Percentiles rank a stretch among this genome's conserved stretches.
Conservation (phyloP, 2,329 filamentous ascomycete genomes). For the Fusarium sulawesiense region DNA sequence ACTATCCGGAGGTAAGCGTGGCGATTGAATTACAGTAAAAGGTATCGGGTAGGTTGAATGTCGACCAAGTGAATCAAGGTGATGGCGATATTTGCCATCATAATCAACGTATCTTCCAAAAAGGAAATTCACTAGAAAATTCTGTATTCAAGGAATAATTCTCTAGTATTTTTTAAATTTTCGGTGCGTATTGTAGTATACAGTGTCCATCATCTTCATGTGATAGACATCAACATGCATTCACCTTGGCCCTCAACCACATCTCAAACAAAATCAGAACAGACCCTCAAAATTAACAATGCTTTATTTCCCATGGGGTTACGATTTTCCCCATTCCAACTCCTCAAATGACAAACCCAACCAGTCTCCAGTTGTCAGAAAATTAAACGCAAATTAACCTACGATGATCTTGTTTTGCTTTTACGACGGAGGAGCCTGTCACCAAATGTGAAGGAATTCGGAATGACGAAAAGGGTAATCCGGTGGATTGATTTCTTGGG, state of each 20-base stretch:
- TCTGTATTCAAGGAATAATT: not conserved
- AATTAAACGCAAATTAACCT: constrained; percentile 6
- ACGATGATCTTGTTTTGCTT: not conserved
- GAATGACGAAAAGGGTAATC: not conserved
- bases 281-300: constrained; percentile 1
- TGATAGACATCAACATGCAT: not conserved
- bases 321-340: not conserved
- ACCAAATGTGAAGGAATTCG: not conserved
- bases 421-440: not conserved
- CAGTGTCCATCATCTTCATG: not conserved
- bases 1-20: constrained; percentile 1
- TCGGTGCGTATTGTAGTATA: not conserved
- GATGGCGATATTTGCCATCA: not conserved
- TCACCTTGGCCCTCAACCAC: not conserved
- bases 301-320: not conserved
- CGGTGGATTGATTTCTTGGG: constrained; percentile 6
- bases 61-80: not conserved
- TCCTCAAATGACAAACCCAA: not conserved
- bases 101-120: fast-evolving
- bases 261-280: not conserved
- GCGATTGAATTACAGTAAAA: not conserved
- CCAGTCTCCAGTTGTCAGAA: not conserved
- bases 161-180: not conserved
- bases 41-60: constrained; percentile 15
- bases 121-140: not conserved